These are phyloP conservation scores for Silene uniflora DNA, from an alignment of 148 eudicot species.

Conservation along the genomic window DNA sequence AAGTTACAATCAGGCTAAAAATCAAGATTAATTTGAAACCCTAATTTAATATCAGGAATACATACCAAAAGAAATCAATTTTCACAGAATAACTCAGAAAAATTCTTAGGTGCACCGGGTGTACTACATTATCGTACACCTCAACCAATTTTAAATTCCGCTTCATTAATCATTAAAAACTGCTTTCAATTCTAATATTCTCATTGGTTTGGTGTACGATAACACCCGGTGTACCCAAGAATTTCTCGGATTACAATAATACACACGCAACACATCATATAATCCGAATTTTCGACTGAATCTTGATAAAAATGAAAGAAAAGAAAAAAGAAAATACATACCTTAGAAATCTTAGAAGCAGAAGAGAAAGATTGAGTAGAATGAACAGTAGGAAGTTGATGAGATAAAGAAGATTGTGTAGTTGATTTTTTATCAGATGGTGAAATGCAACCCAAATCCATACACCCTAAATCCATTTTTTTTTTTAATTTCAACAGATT, in stretches of 20 bases:
- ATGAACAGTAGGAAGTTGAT: constrained; percentile 10
- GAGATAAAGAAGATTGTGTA: constrained; percentile 10
- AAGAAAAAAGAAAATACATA: constrained; percentile 28
- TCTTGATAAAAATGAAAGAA: neutral
- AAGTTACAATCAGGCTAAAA: too few species aligned
- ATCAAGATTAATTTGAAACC: neutral
- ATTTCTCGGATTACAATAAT: too few species aligned
- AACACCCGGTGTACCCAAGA: too few species aligned
- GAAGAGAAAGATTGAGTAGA: constrained; percentile 29
- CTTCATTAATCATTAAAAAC: too few species aligned
- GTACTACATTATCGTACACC: too few species aligned
- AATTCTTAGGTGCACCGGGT: too few species aligned
- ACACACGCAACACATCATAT: too few species aligned
- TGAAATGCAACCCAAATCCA: constrained; percentile 61
- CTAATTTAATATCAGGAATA: neutral
- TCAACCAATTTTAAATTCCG: too few species aligned
- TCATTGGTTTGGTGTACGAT: too few species aligned
- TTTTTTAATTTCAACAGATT: neutral
- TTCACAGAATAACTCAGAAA: too few species aligned
- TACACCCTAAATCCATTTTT: constrained; percentile 66
- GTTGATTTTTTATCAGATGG: constrained; percentile 34
- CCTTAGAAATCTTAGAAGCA: constrained; percentile 46
- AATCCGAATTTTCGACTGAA: too few species aligned
- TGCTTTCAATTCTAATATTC: neutral
- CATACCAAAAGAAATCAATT: neutral